phyloP scores from a whole-genome alignment of 257 asterid genomes.

The Solanum lignicaule region DNA sequence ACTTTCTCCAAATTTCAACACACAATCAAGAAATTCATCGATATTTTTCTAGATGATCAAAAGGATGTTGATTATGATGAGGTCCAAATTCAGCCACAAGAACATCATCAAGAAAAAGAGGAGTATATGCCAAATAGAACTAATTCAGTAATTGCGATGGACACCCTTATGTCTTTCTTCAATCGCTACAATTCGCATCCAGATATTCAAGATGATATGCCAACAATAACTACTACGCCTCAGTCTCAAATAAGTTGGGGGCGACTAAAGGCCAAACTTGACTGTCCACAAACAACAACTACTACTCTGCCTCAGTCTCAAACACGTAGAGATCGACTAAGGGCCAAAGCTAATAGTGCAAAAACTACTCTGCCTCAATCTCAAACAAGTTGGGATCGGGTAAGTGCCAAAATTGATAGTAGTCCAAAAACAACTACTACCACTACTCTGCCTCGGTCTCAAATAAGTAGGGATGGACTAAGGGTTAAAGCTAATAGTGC shows the following conservation, averaged over 20 bases:
- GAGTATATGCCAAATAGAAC: not conserved
- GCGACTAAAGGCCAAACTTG: not conserved
- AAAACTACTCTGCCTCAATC: not conserved
- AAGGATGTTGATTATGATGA: not conserved
- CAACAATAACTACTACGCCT: not conserved
- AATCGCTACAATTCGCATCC: not conserved
- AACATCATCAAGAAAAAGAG: not conserved
- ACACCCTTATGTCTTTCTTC: not conserved
- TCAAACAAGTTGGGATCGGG: not conserved
- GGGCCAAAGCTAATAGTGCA: not conserved
- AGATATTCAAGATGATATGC: not conserved
- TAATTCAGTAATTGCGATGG: not conserved
- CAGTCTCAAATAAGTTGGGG: not conserved
- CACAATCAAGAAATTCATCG: not conserved
- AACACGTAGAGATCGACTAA: not conserved
- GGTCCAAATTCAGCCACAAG: not conserved
- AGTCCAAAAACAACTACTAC: not conserved
- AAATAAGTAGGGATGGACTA: not conserved
- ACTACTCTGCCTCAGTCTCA: not conserved
- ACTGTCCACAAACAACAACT: not conserved
- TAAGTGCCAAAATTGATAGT: not conserved
- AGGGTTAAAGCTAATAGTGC: not conserved
- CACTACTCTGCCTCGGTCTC: not conserved
- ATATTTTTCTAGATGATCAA: not conserved
- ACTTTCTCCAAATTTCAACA: constrained; percentile 29